Percentiles rank a stretch among this genome's conserved stretches.
phyloP scores from a whole-genome alignment of 345 rosid species.

The Salix purpurea region DNA sequence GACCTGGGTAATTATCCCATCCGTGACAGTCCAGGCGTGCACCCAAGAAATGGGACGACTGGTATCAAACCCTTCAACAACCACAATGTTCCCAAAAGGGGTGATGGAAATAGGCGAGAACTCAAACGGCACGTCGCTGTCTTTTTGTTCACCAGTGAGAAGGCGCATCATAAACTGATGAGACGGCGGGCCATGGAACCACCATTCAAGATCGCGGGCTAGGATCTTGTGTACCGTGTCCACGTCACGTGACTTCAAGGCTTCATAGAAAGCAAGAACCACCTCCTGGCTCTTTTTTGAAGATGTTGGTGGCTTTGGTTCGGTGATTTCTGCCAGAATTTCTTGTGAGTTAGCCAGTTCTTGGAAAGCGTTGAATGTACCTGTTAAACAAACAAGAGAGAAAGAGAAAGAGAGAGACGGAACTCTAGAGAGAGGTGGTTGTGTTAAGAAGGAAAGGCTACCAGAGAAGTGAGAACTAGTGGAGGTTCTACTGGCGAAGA shows the following conservation, averaged over 20 bases:
- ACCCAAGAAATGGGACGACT: constrained; percentile 66
- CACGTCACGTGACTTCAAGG: constrained; percentile 76
- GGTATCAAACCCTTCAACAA: constrained; percentile 80
- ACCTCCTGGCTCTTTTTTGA: constrained; percentile 53
- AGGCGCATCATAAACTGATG: constrained; percentile 98
- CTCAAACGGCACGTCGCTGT: constrained; percentile 24
- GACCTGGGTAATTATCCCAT: constrained; percentile 92
- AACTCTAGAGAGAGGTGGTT: not conserved
- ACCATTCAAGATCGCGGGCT: constrained; percentile 89
- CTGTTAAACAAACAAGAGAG: not conserved
- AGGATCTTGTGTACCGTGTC: constrained; percentile 65
- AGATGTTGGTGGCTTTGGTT: not conserved
- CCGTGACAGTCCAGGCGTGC: constrained; percentile 91
- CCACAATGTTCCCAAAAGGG: constrained; percentile 61
- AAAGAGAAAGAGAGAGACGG: not conserved
- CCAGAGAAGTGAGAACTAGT: not conserved
- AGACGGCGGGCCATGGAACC: constrained; percentile 98
- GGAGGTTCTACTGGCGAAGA: not conserved
- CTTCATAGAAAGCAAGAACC: constrained; percentile 85
- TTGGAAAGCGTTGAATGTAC: constrained; percentile 8
- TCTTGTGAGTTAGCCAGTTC: constrained; percentile 74
- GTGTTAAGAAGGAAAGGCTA: not conserved
- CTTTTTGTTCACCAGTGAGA: constrained; percentile 54
- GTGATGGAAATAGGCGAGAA: constrained; percentile 47
- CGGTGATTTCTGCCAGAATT: constrained; percentile 53